Evolutionary conservation across 805 yeast species (phyloP).

Genomic region (Debaryomyces maramus): DNA sequence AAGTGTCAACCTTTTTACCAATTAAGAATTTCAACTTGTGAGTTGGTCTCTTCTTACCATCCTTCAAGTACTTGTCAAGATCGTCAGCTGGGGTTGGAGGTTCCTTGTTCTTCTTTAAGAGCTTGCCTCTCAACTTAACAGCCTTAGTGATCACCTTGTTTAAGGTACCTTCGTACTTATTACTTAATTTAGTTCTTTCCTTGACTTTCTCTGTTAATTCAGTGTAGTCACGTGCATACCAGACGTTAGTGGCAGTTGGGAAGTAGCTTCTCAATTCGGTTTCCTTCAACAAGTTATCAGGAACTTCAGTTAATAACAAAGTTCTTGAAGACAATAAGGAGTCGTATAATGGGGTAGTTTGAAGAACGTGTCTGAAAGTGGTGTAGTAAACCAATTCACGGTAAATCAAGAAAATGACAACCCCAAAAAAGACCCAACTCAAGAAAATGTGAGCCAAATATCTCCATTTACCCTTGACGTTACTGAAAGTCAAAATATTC

Average conservation of each 20-base stretch:
- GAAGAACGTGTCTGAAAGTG: conserved; percentile 70
- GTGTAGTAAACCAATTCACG: conserved; percentile 72
- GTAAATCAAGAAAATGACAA: conserved; percentile 65
- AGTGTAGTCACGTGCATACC: conserved; percentile 64
- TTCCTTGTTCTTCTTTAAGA: conserved; percentile 56
- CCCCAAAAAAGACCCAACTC: conserved; percentile 72
- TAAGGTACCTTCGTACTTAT: conserved; percentile 64
- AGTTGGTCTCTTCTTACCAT: conserved; percentile 72
- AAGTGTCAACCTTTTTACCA: conserved; percentile 84
- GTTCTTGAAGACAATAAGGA: conserved; percentile 71
- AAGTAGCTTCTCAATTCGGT: conserved; percentile 55
- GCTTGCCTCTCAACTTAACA: conserved; percentile 54
- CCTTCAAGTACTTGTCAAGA: conserved; percentile 63
- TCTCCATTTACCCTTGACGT: conserved; percentile 62
- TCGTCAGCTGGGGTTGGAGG: conserved; percentile 58
- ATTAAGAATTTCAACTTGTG: conserved; percentile 68
- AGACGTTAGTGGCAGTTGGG: conserved; percentile 58
- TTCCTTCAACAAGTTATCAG: conserved; percentile 48
- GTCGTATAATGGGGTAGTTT: conserved; percentile 71
- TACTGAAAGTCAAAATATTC: conserved; percentile 62
- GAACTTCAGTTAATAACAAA: conserved; percentile 68
- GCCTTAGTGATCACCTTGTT: conserved; percentile 61
- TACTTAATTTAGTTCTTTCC: conserved; percentile 61
- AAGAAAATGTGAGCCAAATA: conserved; percentile 73
- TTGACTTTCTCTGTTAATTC: conserved; percentile 56